A percentile compares a stretch with the other conserved stretches of the same genome.
Conservation (phyloP, 768 basidiomycete species). For the Rossbeevera mucosa region DNA sequence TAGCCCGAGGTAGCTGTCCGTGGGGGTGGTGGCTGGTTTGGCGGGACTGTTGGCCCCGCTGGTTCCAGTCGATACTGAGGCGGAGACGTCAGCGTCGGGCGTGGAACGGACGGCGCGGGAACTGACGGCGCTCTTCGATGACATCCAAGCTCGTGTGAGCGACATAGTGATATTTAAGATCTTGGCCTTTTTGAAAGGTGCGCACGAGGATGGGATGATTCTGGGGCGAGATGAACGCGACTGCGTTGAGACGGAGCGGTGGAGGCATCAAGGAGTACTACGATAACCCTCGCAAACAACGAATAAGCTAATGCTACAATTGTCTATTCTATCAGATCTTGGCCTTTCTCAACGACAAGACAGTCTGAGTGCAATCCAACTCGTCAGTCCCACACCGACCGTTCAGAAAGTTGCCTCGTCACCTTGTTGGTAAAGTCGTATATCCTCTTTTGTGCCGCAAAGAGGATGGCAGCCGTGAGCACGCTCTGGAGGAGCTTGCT, state of each 20-base stretch:
- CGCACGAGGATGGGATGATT: conserved; percentile 77
- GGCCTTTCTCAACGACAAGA: conserved; percentile 10
- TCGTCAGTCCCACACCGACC: conserved; percentile 1
- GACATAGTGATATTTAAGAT: conserved; percentile 85
- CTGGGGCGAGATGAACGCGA: conserved; percentile 80
- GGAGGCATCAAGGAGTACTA: conserved; percentile 46
- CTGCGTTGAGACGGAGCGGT: conserved; percentile 69
- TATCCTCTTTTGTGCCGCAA: conserved; percentile 81
- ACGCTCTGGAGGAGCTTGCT: conserved; percentile 92
- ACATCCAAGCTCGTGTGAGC: conserved; percentile 89
- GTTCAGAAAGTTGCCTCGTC: neutral
- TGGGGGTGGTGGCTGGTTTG: conserved; percentile 39
- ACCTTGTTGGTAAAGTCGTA: conserved; percentile 66
- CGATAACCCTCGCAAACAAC: neutral
- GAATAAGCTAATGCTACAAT: neutral
- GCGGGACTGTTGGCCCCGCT: neutral
- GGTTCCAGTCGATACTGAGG: neutral
- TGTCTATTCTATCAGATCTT: neutral
- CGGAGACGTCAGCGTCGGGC: neutral
- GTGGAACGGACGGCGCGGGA: neutral
- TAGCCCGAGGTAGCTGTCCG: conserved; percentile 80
- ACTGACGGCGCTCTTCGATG: conserved; percentile 84
- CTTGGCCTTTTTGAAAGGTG: conserved; percentile 57
- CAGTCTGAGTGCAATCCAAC: conserved; percentile 6
- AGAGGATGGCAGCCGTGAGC: conserved; percentile 89